Conservation (phyloP, 1,284 basidiomycete genomes). For the Ganoderma lingzhi region DNA sequence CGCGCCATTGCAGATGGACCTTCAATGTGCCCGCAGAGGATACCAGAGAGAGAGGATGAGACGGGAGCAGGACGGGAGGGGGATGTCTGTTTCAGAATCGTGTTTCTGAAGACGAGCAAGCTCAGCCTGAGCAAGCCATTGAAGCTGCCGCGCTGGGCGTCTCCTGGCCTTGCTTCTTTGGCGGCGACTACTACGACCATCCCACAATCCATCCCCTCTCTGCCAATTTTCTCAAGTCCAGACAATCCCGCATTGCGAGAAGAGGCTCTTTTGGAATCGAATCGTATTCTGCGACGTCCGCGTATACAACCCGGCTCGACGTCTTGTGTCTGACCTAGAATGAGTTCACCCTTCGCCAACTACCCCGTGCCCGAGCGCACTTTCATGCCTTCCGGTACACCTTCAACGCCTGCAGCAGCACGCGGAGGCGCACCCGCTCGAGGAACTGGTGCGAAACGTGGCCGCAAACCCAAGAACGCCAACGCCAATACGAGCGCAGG, state of each 20-base stretch:
- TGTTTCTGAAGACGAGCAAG: background rate
- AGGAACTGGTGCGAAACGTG: conserved; percentile 63
- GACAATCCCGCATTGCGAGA: background rate
- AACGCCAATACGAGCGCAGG: conserved; percentile 34
- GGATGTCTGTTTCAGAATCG: too few species aligned
- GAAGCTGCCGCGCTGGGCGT: background rate
- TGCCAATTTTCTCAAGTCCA: background rate
- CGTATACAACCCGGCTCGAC: background rate
- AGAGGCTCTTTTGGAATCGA: background rate
- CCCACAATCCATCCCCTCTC: background rate
- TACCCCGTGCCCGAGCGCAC: conserved; percentile 42
- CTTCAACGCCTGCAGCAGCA: conserved; percentile 37
- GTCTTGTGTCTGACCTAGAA: conserved; percentile 12
- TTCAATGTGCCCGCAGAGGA: background rate
- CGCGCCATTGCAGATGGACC: conserved; percentile 37
- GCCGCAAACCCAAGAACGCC: conserved; percentile 62
- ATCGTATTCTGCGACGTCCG: background rate
- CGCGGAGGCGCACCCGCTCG: conserved; percentile 41
- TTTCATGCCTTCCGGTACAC: conserved; percentile 43
- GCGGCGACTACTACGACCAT: background rate
- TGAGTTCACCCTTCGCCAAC: conserved; percentile 40
- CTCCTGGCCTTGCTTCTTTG: background rate
- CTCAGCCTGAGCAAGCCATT: background rate
- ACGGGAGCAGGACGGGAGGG: background rate
- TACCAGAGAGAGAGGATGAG: background rate